Percentiles rank a stretch among this genome's conserved stretches.
These are phyloP conservation scores for Scenedesmus sp. DNA, from an alignment of 163 green algal species.

Conservation along the genomic window DNA sequence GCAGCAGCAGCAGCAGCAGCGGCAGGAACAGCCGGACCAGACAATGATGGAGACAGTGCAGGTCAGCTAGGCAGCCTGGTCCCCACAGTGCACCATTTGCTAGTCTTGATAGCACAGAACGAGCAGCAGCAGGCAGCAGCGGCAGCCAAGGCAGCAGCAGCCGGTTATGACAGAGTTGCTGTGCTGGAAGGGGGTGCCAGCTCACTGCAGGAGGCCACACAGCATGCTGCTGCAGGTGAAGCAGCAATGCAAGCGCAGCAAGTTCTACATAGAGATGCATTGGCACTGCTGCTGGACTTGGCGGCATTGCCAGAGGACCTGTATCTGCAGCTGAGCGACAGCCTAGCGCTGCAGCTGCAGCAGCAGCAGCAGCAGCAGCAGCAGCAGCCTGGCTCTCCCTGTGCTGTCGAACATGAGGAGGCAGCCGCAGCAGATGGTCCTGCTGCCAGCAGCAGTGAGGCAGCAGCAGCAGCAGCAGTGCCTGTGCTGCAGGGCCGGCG, in stretches of 20 bases:
- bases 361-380: slow-evolving; percentile 42
- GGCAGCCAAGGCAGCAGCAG: slow-evolving; percentile 9
- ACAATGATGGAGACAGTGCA: neutral
- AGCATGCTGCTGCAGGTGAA: neutral
- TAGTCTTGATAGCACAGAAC: neutral
- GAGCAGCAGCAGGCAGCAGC: neutral
- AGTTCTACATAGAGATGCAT: slow-evolving; percentile 65
- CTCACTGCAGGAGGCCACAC: neutral
- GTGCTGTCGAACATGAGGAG: neutral
- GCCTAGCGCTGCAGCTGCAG: neutral
- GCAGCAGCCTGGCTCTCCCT: neutral
- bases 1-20: neutral
- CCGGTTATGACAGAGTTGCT: slow-evolving; percentile 31
- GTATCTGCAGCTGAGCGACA: slow-evolving; percentile 12
- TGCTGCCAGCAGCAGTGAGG: neutral
- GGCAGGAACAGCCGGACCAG: neutral
- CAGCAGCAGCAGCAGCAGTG: neutral
- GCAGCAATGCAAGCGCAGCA: neutral
- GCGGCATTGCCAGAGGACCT: neutral
- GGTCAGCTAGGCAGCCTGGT: neutral
- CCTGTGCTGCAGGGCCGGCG: neutral
- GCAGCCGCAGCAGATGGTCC: neutral
- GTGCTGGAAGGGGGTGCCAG: neutral
- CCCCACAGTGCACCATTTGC: neutral
- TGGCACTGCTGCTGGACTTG: slow-evolving; percentile 67